A percentile compares a stretch with the other conserved stretches of the same genome.
These are phyloP conservation scores for Dentipellis sp. DNA, from an alignment of 768 basidiomycete genomes.

Conservation along the genomic window DNA sequence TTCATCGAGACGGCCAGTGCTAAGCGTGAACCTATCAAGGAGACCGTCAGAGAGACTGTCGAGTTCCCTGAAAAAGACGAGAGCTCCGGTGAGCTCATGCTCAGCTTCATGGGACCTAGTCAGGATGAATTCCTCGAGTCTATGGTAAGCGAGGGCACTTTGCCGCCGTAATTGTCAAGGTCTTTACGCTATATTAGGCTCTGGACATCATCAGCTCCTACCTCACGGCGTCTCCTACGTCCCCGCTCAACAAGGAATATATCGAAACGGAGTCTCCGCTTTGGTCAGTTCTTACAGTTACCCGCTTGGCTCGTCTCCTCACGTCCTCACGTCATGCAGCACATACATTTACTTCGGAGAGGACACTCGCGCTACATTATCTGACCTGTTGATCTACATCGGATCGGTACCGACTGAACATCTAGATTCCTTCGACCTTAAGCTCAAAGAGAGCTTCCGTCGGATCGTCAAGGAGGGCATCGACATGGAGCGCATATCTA, in stretches of 20 bases:
- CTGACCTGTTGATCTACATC: constrained; percentile 69
- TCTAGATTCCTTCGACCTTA: constrained; percentile 61
- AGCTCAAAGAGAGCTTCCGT: constrained; percentile 57
- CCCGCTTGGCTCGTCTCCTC: background rate
- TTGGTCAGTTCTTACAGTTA: constrained; percentile 41
- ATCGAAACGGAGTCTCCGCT: constrained; percentile 86
- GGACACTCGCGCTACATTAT: constrained; percentile 60
- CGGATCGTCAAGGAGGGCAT: constrained; percentile 67
- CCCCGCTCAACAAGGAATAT: constrained; percentile 84
- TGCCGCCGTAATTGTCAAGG: background rate
- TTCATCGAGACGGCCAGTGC: constrained; percentile 85
- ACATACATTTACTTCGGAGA: constrained; percentile 82
- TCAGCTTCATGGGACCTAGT: constrained; percentile 74
- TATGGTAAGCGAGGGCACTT: constrained; percentile 34
- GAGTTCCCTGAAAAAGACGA: constrained; percentile 98
- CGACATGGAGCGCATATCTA: constrained; percentile 84
- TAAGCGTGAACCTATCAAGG: constrained; percentile 39
- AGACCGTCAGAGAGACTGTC: constrained; percentile 52
- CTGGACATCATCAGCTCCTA: constrained; percentile 82
- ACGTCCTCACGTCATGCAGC: constrained; percentile 28
- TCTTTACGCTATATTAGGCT: constrained; percentile 36
- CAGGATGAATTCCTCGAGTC: constrained; percentile 62
- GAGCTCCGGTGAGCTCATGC: constrained; percentile 78
- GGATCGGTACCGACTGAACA: constrained; percentile 79
- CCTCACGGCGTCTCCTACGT: constrained; percentile 75